phyloP scores from a whole-genome alignment of 352 stramenopile species.

The Phytophthora ohioensis region DNA sequence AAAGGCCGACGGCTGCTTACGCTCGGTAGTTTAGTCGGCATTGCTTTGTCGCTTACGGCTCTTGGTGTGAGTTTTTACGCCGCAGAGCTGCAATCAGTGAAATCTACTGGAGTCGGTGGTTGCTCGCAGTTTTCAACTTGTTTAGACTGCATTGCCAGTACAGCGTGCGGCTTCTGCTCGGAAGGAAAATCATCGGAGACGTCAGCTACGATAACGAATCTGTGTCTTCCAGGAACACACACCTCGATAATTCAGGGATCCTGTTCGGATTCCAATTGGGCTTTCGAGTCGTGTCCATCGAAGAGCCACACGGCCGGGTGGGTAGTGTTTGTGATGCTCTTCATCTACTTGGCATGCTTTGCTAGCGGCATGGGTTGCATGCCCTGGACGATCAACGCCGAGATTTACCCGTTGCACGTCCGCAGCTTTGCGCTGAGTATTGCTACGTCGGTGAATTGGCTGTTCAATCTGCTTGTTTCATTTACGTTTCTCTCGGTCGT shows the following conservation, averaged over 20 bases:
- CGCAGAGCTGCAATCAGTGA: constrained; percentile 33
- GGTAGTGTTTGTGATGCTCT: constrained; percentile 71
- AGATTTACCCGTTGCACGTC: constrained; percentile 94
- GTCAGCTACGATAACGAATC: constrained; percentile 14
- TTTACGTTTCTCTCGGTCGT: constrained; percentile 95
- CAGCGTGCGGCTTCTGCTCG: constrained; percentile 54
- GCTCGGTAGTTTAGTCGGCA: constrained; percentile 36
- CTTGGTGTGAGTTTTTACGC: constrained; percentile 43
- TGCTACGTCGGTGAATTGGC: constrained; percentile 93
- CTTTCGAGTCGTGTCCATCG: constrained; percentile 58
- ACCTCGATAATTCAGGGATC: constrained; percentile 22
- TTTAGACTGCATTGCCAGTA: constrained; percentile 74
- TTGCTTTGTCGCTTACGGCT: constrained; percentile 32
- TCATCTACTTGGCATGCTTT: constrained; percentile 84
- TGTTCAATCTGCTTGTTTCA: constrained; percentile 93
- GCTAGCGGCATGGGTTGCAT: constrained; percentile 89
- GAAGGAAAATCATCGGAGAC: constrained; percentile 15
- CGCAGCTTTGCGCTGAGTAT: constrained; percentile 91
- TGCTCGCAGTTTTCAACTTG: constrained; percentile 63
- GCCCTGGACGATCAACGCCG: constrained; percentile 96
- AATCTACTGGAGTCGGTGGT: constrained; percentile 30
- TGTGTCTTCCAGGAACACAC: constrained; percentile 43
- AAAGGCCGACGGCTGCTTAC: constrained; percentile 37
- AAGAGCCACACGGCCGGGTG: constrained; percentile 51
- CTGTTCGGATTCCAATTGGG: constrained; percentile 47